phyloP scores from a whole-genome alignment of 352 stramenopile species.

The Phytophthora sojae region DNA sequence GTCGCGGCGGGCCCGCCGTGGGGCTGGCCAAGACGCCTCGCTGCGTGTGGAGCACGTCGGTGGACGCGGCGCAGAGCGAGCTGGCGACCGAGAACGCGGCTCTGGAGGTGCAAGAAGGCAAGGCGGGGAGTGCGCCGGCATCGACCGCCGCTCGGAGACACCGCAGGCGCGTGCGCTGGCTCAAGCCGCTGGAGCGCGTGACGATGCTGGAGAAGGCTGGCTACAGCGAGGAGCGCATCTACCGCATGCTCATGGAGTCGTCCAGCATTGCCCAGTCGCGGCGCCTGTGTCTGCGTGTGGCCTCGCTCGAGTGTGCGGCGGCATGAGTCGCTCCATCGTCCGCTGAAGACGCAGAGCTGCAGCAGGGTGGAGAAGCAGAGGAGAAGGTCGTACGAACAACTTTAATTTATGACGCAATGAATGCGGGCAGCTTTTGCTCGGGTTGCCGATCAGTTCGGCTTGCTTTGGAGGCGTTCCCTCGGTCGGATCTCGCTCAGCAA shows the following conservation, averaged over 20 bases:
- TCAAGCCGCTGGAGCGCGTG: constrained; percentile 47
- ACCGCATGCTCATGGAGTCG: constrained; percentile 64
- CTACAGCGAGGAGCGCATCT: constrained; percentile 61
- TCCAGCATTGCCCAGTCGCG: constrained; percentile 62
- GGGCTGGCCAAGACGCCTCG: constrained; percentile 39
- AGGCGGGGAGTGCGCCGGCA: background rate
- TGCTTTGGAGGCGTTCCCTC: too few relatives aligned
- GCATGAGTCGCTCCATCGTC: too few relatives aligned
- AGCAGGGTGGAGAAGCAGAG: too few relatives aligned
- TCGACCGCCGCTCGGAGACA: background rate
- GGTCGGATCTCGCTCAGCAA: too few relatives aligned
- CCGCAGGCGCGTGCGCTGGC: constrained; percentile 34
- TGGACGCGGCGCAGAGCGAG: constrained; percentile 27
- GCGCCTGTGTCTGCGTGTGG: background rate
- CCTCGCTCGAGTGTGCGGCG: background rate
- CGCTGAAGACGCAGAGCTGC: too few relatives aligned
- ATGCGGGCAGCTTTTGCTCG: too few relatives aligned
- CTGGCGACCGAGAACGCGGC: background rate
- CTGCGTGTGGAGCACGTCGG: constrained; percentile 31
- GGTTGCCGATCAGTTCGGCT: too few relatives aligned
- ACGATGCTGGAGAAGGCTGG: constrained; percentile 53
- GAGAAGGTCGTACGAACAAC: too few relatives aligned
- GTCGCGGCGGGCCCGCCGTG: constrained; percentile 52
- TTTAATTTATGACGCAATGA: too few relatives aligned
- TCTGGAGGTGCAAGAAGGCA: background rate